Evolutionary conservation across 176 grass and related monocot genomes (phyloP).

Genomic region (Neostapfia colusana): DNA sequence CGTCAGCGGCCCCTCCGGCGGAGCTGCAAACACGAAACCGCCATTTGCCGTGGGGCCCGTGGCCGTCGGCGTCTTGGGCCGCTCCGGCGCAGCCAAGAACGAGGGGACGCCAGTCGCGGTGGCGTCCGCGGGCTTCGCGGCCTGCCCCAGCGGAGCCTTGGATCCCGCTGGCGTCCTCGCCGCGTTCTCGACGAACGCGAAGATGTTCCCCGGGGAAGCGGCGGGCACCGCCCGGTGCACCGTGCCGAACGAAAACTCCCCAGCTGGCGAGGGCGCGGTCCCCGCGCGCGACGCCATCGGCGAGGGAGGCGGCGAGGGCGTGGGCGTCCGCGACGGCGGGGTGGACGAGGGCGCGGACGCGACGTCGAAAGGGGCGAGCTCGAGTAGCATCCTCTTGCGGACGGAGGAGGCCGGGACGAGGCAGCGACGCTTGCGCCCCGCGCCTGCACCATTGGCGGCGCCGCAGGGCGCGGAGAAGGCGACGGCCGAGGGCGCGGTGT

Average conservation of each 20-base stretch:
- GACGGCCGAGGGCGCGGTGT: conserved; percentile 6
- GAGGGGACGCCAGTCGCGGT: neutral
- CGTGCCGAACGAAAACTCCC: conserved; percentile 30
- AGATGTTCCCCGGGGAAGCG: neutral
- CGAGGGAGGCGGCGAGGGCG: neutral
- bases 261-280: neutral
- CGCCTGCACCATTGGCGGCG: neutral
- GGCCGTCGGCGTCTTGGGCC: conserved; percentile 11
- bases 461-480: conserved; percentile 39
- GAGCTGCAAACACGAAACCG: conserved; percentile 15
- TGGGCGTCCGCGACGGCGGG: neutral
- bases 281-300: neutral
- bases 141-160: neutral
- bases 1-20: neutral
- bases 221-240: neutral
- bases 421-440: conserved; percentile 34
- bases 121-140: neutral
- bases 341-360: neutral
- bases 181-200: neutral
- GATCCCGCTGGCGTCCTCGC: neutral
- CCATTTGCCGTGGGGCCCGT: conserved; percentile 23
- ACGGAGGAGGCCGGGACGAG: conserved; percentile 26
- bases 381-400: conserved; percentile 43
- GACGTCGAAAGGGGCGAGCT: conserved; percentile 21
- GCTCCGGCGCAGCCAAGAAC: conserved; percentile 11